Base-by-base conservation (phyloP, 2,329 filamentous ascomycete genomes). In the Xenosphaeropsis pyriputrescens region DNA sequence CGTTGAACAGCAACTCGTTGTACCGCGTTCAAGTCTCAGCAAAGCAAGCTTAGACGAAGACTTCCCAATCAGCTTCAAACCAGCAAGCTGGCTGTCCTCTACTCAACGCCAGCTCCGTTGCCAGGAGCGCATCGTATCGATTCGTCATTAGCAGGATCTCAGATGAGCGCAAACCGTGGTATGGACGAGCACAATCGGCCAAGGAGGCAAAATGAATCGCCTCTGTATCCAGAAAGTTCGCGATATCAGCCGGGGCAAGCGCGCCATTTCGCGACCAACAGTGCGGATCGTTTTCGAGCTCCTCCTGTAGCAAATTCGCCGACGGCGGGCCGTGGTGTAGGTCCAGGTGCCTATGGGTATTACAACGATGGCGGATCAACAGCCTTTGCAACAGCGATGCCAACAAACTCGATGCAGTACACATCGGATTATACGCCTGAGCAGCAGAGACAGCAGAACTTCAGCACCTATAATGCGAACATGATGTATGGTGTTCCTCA, bases 401-500 rank as follows among this genome's bases (percentile, higher is more conserved):
- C 50, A 50, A 17, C 35, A 47, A 18, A 22, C 17, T 18, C 44
- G 3, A 68, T 86, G 57, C 66, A 76, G 43, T 82, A 84, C 57
- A 72, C 72, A 50, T 62, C 73, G 37, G 76, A 77, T 49, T 85
- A 83, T 57, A 64, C 67, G 42, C 70, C 76, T 47, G 67, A 71
- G 32, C 58, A 58, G 45, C 67, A 67, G 51, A 32, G 30, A 58
- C 59, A 67, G 44, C 68, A 68, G 49, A 57, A 57, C 47, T 77
- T 74, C 50, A 58, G 63, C 57, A 64, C 63, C 57, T 81, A 72
- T 65, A 76, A 65, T 51, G 60, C 76, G 38, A 72, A 73, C 45
- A 75, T 89, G 64, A 79, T 91, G 70, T 93, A 93, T 65, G 79
- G 77, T 62, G 79, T 88, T 51, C 65, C 70, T 54, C 76, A 78